A percentile compares a stretch with the other conserved stretches of the same genome.
These are phyloP conservation scores for Aspergillus bridgeri DNA, from an alignment of 495 filamentous ascomycete species.

Conservation along the genomic window DNA sequence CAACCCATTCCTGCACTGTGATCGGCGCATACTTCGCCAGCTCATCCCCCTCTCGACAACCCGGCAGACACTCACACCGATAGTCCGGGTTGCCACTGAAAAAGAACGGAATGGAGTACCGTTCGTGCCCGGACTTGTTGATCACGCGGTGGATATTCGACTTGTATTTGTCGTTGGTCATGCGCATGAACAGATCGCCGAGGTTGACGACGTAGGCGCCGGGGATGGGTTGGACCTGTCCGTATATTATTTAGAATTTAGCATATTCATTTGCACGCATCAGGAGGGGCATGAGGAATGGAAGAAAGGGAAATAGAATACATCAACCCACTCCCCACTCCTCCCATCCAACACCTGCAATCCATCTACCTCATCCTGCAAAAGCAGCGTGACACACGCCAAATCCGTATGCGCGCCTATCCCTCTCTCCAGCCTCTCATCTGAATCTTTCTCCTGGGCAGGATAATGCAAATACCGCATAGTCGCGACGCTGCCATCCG, in stretches of 20 bases:
- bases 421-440: conserved; percentile 36
- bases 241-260: too few relatives aligned
- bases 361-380: conserved; percentile 48
- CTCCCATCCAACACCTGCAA: conserved; percentile 51
- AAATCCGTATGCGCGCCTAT: conserved; percentile 50
- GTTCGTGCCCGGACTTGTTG: conserved; percentile 39
- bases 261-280: too few relatives aligned
- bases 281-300: background rate
- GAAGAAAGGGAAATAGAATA: conserved; percentile 22
- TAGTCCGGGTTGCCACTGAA: conserved; percentile 53
- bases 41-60: conserved; percentile 37
- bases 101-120: conserved; percentile 64
- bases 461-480: conserved; percentile 43
- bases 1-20: conserved; percentile 37
- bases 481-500: conserved; percentile 37
- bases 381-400: conserved; percentile 41
- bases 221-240: conserved; percentile 44
- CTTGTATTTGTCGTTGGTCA: conserved; percentile 56
- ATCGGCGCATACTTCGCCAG: conserved; percentile 48
- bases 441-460: conserved; percentile 40
- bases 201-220: conserved; percentile 55
- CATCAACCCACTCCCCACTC: conserved; percentile 38
- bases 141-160: conserved; percentile 55
- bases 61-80: conserved; percentile 51
- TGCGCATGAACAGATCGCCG: conserved; percentile 57